Evolutionary conservation across 2,329 filamentous ascomycete species (phyloP).

Genomic region (Claviceps africana): DNA sequence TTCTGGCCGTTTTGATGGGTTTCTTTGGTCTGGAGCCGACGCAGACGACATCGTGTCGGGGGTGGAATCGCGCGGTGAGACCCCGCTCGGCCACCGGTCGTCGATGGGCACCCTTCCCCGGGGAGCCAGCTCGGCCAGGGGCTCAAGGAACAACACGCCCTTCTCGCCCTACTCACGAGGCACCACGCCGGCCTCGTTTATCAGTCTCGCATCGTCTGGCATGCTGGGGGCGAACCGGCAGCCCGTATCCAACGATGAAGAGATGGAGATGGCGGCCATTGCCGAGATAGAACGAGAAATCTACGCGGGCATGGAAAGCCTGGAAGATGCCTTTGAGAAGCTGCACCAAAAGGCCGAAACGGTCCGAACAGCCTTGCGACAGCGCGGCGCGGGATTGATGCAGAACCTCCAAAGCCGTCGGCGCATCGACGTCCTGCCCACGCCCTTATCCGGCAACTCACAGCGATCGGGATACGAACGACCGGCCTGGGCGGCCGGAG

Average conservation of each 20-base stretch:
- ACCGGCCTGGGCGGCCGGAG: conserved; percentile 22
- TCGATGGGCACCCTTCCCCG: conserved; percentile 27
- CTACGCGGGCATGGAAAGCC: conserved; percentile 81
- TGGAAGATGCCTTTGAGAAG: conserved; percentile 87
- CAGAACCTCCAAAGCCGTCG: conserved; percentile 47
- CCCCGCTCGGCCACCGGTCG: conserved; percentile 29
- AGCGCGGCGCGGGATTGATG: conserved; percentile 66
- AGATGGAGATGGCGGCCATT: conserved; percentile 78
- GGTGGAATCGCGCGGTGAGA: conserved; percentile 39
- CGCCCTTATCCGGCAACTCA: conserved; percentile 32
- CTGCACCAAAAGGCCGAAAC: conserved; percentile 75
- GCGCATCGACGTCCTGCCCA: conserved; percentile 40
- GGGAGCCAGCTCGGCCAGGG: conserved; percentile 23
- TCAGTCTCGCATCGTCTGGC: conserved; percentile 40
- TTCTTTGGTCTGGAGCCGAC: conserved; percentile 86
- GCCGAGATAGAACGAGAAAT: conserved; percentile 90
- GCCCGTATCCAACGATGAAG: conserved; percentile 78
- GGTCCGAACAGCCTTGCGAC: conserved; percentile 64
- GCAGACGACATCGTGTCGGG: conserved; percentile 30
- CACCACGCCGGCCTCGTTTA: conserved; percentile 43
- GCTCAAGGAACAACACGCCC: conserved; percentile 33
- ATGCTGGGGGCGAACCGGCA: conserved; percentile 28
- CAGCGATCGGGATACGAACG: conserved; percentile 31
- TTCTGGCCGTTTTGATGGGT: conserved; percentile 88
- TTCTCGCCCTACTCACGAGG: conserved; percentile 39